Evolutionary conservation across 805 yeast species (phyloP).

Genomic region (Starmerella sp.): DNA sequence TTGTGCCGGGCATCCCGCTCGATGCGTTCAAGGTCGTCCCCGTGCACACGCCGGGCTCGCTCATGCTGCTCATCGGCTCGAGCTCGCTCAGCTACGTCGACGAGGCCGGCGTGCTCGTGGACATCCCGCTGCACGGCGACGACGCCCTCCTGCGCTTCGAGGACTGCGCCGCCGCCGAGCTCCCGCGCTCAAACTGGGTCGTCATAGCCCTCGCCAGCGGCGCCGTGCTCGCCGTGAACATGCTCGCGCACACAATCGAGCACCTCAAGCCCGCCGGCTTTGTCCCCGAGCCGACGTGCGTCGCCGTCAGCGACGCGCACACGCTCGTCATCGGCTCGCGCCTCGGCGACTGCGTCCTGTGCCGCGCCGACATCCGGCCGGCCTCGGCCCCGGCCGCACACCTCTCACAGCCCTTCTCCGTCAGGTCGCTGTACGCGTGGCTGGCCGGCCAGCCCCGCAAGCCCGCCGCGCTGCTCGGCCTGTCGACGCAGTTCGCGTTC

Average conservation of each 20-base stretch:
- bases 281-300: not conserved
- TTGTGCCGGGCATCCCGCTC: slow-evolving; percentile 54
- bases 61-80: slow-evolving; percentile 4
- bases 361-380: not conserved
- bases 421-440: not conserved
- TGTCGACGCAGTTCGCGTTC: not conserved
- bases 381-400: not conserved
- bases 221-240: not conserved
- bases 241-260: not conserved
- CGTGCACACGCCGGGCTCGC: not conserved
- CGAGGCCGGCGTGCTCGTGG: not conserved
- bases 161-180: slow-evolving; percentile 2
- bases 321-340: slow-evolving; percentile 1
- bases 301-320: not conserved
- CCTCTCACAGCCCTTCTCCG: not conserved
- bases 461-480: not conserved
- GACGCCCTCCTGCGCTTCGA: not conserved
- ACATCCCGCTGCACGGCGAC: not conserved
- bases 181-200: slow-evolving; percentile 1
- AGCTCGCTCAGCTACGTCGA: not conserved
- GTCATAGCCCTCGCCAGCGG: not conserved
- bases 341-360: not conserved
- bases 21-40: slow-evolving; percentile 59
- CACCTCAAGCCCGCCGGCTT: not conserved
- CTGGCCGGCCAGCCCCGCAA: not conserved